Conservation (phyloP, 139 green algal species). For the Edaphochlamys debaryana region DNA sequence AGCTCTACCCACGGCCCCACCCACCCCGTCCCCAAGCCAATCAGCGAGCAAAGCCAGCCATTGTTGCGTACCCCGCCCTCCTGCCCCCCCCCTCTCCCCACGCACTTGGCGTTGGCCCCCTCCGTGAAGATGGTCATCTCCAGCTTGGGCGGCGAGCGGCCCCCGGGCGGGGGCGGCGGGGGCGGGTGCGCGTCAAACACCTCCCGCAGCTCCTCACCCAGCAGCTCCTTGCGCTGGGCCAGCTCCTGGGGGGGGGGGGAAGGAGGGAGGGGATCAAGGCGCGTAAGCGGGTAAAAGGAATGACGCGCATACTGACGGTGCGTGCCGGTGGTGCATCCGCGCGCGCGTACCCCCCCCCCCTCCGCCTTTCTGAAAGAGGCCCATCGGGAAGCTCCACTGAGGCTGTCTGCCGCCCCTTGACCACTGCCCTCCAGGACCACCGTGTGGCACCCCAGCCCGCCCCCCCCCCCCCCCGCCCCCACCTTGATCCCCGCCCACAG, state of each 20-base stretch:
- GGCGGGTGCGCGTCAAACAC: conserved; percentile 58
- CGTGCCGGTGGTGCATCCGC: too few relatives aligned
- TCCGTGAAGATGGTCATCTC: conserved; percentile 49
- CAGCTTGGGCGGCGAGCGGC: background rate
- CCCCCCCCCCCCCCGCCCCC: too few relatives aligned
- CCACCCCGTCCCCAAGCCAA: background rate
- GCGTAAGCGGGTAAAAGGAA: too few relatives aligned
- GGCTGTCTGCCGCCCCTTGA: too few relatives aligned
- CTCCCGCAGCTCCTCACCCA: conserved; percentile 61
- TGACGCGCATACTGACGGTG: too few relatives aligned
- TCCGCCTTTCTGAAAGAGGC: too few relatives aligned
- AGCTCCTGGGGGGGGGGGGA: conserved; percentile 13
- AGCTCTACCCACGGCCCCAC: background rate
- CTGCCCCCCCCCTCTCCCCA: background rate
- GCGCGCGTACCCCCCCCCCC: too few relatives aligned
- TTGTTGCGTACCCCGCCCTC: background rate
- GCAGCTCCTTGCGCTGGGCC: conserved; percentile 46
- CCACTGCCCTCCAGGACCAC: too few relatives aligned
- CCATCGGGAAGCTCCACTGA: too few relatives aligned
- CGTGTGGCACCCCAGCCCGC: too few relatives aligned
- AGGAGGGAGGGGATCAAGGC: background rate
- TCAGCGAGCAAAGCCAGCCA: too few relatives aligned
- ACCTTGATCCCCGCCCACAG: conserved; percentile 45
- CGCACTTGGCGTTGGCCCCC: conserved; percentile 15
- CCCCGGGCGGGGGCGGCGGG: background rate